Evolutionary conservation across 2,329 filamentous ascomycete species (phyloP).

Genomic region (Monosporascus sp.): DNA sequence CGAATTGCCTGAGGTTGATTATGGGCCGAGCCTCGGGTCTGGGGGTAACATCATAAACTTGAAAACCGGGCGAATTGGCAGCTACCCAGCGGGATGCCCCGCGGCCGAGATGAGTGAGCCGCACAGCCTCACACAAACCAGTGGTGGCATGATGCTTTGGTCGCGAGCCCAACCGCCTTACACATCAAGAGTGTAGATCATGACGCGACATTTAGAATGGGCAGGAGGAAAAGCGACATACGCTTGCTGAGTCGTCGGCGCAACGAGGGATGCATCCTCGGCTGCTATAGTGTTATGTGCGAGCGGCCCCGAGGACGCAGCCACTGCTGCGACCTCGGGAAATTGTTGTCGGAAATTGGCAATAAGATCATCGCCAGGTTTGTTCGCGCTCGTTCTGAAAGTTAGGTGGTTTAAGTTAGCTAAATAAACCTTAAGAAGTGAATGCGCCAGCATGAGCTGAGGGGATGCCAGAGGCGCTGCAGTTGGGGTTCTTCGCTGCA

Average conservation of each 20-base stretch:
- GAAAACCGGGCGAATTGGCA: slow-evolving; percentile 2
- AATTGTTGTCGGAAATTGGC: slow-evolving; percentile 80
- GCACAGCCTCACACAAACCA: slow-evolving; percentile 16
- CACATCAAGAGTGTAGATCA: neutral
- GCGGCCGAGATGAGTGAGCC: slow-evolving; percentile 16
- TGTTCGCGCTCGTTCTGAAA: slow-evolving; percentile 69
- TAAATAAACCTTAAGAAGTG: neutral
- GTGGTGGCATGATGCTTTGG: neutral
- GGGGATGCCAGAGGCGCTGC: slow-evolving; percentile 2
- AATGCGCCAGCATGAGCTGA: slow-evolving; percentile 1
- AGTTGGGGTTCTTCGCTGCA: slow-evolving; percentile 1
- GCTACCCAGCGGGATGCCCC: slow-evolving; percentile 15
- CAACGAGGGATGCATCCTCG: slow-evolving; percentile 24
- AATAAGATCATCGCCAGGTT: slow-evolving; percentile 80
- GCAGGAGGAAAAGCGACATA: slow-evolving; percentile 11
- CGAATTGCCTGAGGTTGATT: neutral
- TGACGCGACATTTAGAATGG: neutral
- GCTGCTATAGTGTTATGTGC: slow-evolving; percentile 29
- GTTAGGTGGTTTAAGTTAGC: slow-evolving; percentile 10
- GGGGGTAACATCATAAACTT: slow-evolving; percentile 4
- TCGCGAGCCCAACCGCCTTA: neutral
- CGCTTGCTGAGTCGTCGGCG: slow-evolving; percentile 19
- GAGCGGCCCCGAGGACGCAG: slow-evolving; percentile 37
- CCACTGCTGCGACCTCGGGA: slow-evolving; percentile 60
- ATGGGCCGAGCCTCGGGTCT: slow-evolving; percentile 1